These are phyloP conservation scores for Stachybotrys chlorohalonatus DNA, from an alignment of 2,329 filamentous ascomycete genomes.

Conservation along the genomic window DNA sequence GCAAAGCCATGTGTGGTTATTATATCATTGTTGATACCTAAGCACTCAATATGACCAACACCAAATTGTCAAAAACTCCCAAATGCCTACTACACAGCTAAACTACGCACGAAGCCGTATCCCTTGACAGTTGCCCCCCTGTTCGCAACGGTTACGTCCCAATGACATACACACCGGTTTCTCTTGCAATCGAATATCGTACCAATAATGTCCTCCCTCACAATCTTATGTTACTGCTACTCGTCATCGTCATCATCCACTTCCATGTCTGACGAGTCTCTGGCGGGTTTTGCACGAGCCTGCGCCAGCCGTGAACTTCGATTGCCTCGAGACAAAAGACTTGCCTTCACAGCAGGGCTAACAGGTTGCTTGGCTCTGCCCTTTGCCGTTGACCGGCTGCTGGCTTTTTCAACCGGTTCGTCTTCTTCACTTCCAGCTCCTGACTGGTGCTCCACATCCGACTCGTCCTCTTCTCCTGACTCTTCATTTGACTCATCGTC, in stretches of 20 bases:
- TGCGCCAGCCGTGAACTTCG: slow-evolving; percentile 15
- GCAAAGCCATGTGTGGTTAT: not conserved
- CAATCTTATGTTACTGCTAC: not conserved
- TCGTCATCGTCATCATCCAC: slow-evolving; percentile 19
- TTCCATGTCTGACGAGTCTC: slow-evolving; percentile 23
- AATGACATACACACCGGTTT: not conserved
- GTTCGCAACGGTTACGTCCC: not conserved
- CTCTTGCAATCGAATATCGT: not conserved
- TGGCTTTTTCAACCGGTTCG: slow-evolving; percentile 11
- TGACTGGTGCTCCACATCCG: not conserved
- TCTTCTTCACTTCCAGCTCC: slow-evolving; percentile 11
- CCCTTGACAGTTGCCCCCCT: not conserved
- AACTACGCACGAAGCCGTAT: not conserved
- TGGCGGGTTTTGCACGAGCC: slow-evolving; percentile 14
- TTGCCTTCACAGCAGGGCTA: slow-evolving; percentile 15
- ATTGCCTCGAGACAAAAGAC: slow-evolving; percentile 8
- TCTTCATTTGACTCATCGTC: slow-evolving; percentile 21
- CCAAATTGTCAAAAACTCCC: not conserved
- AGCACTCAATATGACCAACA: not conserved
- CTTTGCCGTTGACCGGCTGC: slow-evolving; percentile 9
- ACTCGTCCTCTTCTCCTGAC: slow-evolving; percentile 6
- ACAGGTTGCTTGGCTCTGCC: slow-evolving; percentile 11
- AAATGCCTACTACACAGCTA: not conserved
- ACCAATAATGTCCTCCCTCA: too few relatives aligned
- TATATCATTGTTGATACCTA: not conserved